These are phyloP conservation scores for Solanum ossicruentum DNA, from an alignment of 257 asterid genomes.

Conservation along the genomic window DNA sequence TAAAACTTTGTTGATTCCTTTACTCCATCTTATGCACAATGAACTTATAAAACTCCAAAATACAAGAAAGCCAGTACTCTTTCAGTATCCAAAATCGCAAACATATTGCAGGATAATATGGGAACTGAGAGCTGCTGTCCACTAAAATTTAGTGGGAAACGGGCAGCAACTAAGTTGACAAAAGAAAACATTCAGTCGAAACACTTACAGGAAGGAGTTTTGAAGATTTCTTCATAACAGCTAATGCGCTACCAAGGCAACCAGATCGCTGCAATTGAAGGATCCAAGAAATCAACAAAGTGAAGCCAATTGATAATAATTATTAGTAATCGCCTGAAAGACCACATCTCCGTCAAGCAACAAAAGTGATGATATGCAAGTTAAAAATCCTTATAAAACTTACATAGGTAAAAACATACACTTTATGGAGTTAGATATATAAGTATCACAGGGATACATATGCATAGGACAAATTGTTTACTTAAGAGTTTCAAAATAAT, in stretches of 20 bases:
- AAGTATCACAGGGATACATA: not conserved
- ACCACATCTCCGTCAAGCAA: not conserved
- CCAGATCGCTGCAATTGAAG: slow-evolving; percentile 73
- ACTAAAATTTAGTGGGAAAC: not conserved
- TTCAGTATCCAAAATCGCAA: not conserved
- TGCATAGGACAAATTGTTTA: not conserved
- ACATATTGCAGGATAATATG: not conserved
- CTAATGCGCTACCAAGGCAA: slow-evolving; percentile 92
- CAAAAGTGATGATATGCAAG: not conserved
- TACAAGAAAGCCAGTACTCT: not conserved
- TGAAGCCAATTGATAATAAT: not conserved
- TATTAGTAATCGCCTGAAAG: not conserved
- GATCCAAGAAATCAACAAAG: slow-evolving; percentile 1
- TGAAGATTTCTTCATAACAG: slow-evolving; percentile 93
- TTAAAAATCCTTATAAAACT: not conserved
- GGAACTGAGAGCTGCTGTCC: not conserved
- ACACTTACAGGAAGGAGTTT: slow-evolving; percentile 86
- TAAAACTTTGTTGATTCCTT: not conserved
- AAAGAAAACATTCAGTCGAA: not conserved
- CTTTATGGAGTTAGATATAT: not conserved
- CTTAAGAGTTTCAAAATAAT: not conserved
- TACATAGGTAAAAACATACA: not conserved
- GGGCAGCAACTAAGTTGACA: not conserved
- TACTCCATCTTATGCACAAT: not conserved
- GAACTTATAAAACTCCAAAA: not conserved